Percentiles rank a stretch among this genome's conserved stretches.
Conservation (phyloP, 108 stramenopile genomes). For the Nitzschia inconspicua region DNA sequence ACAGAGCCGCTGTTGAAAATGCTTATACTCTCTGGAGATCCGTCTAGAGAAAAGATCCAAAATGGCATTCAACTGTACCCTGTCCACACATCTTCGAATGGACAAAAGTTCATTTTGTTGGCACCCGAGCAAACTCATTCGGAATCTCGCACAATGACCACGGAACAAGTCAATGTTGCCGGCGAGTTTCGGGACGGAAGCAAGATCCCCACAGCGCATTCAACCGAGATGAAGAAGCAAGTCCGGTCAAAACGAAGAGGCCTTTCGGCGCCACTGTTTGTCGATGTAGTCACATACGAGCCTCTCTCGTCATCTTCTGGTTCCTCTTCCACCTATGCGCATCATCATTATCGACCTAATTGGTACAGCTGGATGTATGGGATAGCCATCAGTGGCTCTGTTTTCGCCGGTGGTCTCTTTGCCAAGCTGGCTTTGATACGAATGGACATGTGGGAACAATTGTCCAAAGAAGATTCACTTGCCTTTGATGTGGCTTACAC, state of each 20-base stretch:
- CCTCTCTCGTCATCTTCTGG: neutral
- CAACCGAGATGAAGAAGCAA: neutral
- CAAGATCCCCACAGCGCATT: neutral
- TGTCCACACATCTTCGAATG: no score
- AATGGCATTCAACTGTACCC: no score
- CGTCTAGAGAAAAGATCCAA: no score
- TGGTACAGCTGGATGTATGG: neutral
- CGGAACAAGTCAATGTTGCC: no score
- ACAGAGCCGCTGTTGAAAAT: no score
- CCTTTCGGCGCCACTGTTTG: neutral
- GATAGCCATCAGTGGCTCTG: neutral
- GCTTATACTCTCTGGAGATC: no score
- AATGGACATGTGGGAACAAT: constrained; percentile 34
- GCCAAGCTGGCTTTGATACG: neutral
- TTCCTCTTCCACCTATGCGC: neutral
- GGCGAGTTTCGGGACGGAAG: neutral
- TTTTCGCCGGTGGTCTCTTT: constrained; percentile 7
- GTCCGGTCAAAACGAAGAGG: neutral
- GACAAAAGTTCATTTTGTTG: no score
- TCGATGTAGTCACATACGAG: neutral
- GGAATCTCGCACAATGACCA: no score
- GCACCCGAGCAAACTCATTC: no score
- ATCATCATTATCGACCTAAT: neutral
- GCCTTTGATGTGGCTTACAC: constrained; percentile 15
- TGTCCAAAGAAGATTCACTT: constrained; percentile 37